Evolutionary conservation across 2,329 filamentous ascomycete genomes (phyloP).

Genomic region (Colletotrichum navitas): DNA sequence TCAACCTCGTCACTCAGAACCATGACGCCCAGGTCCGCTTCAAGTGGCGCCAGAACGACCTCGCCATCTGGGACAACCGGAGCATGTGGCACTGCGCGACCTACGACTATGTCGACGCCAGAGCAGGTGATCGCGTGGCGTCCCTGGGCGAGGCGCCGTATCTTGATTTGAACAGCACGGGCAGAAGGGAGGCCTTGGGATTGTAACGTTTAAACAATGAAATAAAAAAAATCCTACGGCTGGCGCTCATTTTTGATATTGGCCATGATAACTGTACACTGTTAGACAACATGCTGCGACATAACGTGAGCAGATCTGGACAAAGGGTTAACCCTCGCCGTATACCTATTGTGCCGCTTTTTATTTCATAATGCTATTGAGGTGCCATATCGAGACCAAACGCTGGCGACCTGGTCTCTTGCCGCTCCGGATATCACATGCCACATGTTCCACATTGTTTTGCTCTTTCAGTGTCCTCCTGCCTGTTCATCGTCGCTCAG

Average conservation of each 20-base stretch:
- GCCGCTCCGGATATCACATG: neutral
- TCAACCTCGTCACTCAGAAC: slow-evolving; percentile 64
- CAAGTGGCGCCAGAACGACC: slow-evolving; percentile 65
- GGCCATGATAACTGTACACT: neutral
- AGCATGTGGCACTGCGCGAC: slow-evolving; percentile 66
- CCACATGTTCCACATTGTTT: neutral
- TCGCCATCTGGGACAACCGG: slow-evolving; percentile 76
- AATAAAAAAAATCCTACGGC: neutral
- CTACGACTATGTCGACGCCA: slow-evolving; percentile 67
- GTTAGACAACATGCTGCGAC: neutral
- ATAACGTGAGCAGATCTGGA: neutral
- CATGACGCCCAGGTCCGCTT: slow-evolving; percentile 70
- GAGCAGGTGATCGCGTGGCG: slow-evolving; percentile 57
- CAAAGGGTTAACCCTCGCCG: neutral
- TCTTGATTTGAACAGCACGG: slow-evolving; percentile 53
- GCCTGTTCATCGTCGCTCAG: slow-evolving; percentile 30
- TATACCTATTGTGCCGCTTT: neutral
- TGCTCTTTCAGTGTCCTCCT: neutral
- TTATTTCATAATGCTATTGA: neutral
- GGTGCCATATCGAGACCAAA: neutral
- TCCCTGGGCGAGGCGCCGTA: slow-evolving; percentile 60
- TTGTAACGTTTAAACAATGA: slow-evolving; percentile 21
- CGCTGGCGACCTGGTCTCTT: neutral
- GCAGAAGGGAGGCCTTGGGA: slow-evolving; percentile 55
- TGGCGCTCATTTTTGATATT: slow-evolving; percentile 20